Conservation (phyloP, 129 eudicot genomes). For the Escallonia herrerae region DNA sequence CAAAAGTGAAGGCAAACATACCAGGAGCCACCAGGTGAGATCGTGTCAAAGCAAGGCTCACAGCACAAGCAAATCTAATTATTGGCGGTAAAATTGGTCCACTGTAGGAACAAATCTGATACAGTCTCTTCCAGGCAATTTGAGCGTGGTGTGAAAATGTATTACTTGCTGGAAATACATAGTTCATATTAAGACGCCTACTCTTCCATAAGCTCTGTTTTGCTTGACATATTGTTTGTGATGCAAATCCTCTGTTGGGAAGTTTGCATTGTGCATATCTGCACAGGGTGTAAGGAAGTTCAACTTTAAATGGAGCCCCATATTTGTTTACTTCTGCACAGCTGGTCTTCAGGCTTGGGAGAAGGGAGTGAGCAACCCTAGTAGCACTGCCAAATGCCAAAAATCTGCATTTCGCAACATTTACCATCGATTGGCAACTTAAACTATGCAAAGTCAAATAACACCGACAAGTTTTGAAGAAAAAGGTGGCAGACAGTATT, state of each 20-base stretch:
- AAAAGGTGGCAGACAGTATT: too few relatives aligned
- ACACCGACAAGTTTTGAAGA: too few relatives aligned
- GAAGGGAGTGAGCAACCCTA: slow-evolving; percentile 41
- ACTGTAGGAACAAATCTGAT: slow-evolving; percentile 33
- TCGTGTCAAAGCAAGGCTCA: slow-evolving; percentile 75
- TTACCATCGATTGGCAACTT: neutral
- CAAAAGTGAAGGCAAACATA: slow-evolving; percentile 58
- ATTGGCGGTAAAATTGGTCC: slow-evolving; percentile 45
- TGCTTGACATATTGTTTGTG: slow-evolving; percentile 21
- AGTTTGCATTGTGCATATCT: slow-evolving; percentile 35
- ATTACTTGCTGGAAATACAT: slow-evolving; percentile 31
- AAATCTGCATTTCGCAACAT: slow-evolving; percentile 39
- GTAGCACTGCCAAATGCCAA: slow-evolving; percentile 33
- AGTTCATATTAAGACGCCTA: slow-evolving; percentile 19
- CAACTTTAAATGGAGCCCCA: slow-evolving; percentile 22
- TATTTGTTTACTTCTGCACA: slow-evolving; percentile 19
- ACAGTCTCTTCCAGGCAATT: slow-evolving; percentile 63
- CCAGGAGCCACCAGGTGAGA: slow-evolving; percentile 75
- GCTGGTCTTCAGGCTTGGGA: slow-evolving; percentile 23
- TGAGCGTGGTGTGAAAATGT: slow-evolving; percentile 49
- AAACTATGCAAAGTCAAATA: too few relatives aligned
- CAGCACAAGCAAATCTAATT: slow-evolving; percentile 60
- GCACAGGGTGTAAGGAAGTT: slow-evolving; percentile 24
- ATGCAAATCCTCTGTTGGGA: slow-evolving; percentile 22
- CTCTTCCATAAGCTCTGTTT: slow-evolving; percentile 36